Conservation (phyloP, 2,329 filamentous ascomycete genomes). For the Neofusicoccum umdonicola region DNA sequence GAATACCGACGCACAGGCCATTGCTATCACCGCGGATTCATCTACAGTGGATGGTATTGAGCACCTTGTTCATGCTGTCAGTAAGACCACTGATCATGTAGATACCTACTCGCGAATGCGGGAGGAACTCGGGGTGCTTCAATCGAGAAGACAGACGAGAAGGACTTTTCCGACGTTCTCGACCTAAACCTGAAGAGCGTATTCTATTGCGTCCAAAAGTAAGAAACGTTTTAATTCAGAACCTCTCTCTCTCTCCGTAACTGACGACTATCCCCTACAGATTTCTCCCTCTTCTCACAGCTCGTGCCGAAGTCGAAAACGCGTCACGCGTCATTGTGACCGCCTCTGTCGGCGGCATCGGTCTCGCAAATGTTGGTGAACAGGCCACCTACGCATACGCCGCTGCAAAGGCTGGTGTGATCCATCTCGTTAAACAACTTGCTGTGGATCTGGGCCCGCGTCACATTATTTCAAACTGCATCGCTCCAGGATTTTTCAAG, state of each 20-base stretch:
- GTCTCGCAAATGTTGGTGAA: conserved; percentile 37
- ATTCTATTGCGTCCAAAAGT: conserved; percentile 39
- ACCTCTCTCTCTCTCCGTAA: background rate
- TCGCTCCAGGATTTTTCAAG: conserved; percentile 41
- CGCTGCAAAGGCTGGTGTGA: conserved; percentile 40
- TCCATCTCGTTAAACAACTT: conserved; percentile 38
- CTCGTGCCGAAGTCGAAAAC: conserved; percentile 29
- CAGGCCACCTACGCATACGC: conserved; percentile 41
- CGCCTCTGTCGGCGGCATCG: conserved; percentile 35
- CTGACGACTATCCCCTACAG: conserved; percentile 21
- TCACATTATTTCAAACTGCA: conserved; percentile 33
- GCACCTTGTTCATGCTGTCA: too few species aligned
- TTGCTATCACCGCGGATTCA: too few species aligned
- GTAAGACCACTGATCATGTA: too few species aligned
- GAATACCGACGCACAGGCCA: too few species aligned
- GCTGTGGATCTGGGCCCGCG: conserved; percentile 40
- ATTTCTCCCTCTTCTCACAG: conserved; percentile 36
- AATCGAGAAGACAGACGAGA: too few species aligned
- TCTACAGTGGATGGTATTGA: too few species aligned
- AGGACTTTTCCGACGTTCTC: conserved; percentile 31
- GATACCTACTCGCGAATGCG: too few species aligned
- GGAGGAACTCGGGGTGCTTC: too few species aligned
- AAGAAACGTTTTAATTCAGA: conserved; percentile 10
- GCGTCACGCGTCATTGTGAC: conserved; percentile 40
- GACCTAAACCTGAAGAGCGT: conserved; percentile 41